Conservation (phyloP, 495 filamentous ascomycete species). For the Pyrenopolyporus hunteri region DNA sequence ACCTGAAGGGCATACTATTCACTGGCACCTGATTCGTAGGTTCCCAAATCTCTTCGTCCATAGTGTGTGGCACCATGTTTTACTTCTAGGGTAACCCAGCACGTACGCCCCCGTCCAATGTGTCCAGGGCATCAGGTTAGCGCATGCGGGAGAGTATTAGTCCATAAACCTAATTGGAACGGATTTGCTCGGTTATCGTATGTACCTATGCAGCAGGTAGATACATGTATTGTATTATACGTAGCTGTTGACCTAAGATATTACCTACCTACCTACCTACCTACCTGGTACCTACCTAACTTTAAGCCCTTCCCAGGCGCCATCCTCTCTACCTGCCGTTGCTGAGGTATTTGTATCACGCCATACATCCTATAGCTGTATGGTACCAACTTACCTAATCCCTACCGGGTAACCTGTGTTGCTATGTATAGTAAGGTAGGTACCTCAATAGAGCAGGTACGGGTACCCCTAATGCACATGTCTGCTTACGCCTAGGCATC, state of each 20-base stretch:
- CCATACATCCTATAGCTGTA: too few relatives aligned
- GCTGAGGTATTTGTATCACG: too few relatives aligned
- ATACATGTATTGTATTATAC: neutral
- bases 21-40: constrained; percentile 25
- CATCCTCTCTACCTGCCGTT: neutral
- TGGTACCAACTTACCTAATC: too few relatives aligned
- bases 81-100: neutral
- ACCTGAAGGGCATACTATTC: too few relatives aligned
- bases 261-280: neutral
- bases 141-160: neutral
- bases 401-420: too few relatives aligned
- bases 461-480: neutral
- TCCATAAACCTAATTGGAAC: constrained; percentile 20
- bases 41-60: constrained; percentile 1
- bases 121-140: too few relatives aligned
- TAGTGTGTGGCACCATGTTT: neutral
- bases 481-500: neutral
- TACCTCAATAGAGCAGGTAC: neutral
- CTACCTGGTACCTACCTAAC: neutral
- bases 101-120: neutral
- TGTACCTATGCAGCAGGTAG: neutral
- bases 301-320: neutral
- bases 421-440: neutral
- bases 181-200: constrained; percentile 1
- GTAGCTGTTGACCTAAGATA: neutral